Evolutionary conservation across 176 grass and related monocot genomes (phyloP), one percentile per base, ranked within the genome.

Genomic region (Dendrocalamus sinicus): DNA sequence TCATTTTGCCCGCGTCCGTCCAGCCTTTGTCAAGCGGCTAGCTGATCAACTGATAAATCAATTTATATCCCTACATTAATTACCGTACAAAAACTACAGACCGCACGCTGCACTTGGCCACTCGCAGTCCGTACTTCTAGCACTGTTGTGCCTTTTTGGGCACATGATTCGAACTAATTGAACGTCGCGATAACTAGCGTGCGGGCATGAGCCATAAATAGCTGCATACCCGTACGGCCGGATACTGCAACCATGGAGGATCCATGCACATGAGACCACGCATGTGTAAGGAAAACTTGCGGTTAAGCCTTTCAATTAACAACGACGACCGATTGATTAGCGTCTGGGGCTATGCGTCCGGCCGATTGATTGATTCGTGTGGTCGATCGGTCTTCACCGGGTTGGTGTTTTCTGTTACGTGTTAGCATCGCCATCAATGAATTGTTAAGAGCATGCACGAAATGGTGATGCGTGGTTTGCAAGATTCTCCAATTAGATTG

Each of bases 321-420:
- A 44, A 44, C 8, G 43, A 44, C 43, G 43, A 44, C 43, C 9
- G 7, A 43, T 43, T 43, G 41, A 43, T 43, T 43, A 43, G 41
- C 41, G 41, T 43, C 7, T 43, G 8, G 43, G 8, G 43, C 43
- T 44, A 44, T 44, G 43, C 8, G 43, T 44, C 43, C 43, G 43
- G 43, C 43, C 8, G 43, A 44, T 44, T 0, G 7, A 44, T 9
- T 44, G 26, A 15, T 76, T 55, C 12, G 35, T 58, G 53, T 7
- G 74, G 12, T 77, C 1, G 53, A 77, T 37, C 35, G 54, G n/a
- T 60, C 35, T 41, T 13, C 13, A 16, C 54, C 13, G 13, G 35
- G 50, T 3, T 13, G 17, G 28, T 37, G 55, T 7, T 77, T 77
- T 60, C 54, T 43, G 75, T 77, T 60, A 77, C 54, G 75, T 57